Base-by-base conservation (phyloP, 352 stramenopile genomes). In the Phytopythium mirpurense region DNA sequence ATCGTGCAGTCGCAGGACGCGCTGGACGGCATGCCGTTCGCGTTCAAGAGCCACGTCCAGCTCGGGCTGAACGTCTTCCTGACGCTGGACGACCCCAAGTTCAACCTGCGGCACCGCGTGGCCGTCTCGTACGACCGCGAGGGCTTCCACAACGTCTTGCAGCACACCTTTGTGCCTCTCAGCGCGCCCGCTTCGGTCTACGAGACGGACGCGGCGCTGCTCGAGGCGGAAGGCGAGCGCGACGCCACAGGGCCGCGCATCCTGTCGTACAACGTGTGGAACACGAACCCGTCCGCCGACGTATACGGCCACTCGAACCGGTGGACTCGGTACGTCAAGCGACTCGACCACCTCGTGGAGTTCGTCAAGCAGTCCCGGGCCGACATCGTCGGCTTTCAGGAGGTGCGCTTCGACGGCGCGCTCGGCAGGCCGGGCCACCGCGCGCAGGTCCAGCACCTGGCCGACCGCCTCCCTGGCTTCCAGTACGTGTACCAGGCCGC, bases 241-340 rank as follows among this genome's bases (percentile, higher is more conserved):
- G 12, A 27, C 19, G 2, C 10, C 7, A 7, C 8, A 9, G 21
- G 53, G 0, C 81, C 82, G 14, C 70, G 82, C 21, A 93, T 95
- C 31, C 59, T 93, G 32, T 86, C 84, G 41, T 96, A 90, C 69
- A 96, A 96, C 40, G 75, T 95, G 14, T 96, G 86, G 86, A 95
- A 94, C 65, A 94, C 84, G 12, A 96, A 95, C 50, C 86, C 86
- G 5, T 83, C 82, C 0, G 68, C 59, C 0, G 69, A 86, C 26
- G 74, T 90, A 26, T 88, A 90, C 51, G 83, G 78, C 38, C 51
- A 60, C 42, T 32, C 51, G 8, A 64, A 66, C 27, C 78, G 86
- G 11, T 91, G 78, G 76, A 37, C 48, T n/a, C 78, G 89, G 52
- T 96, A 96, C 65, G 54, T 36, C 2, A 87, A 87, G 52, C 77